Base-by-base conservation (phyloP, 345 rosid genomes). In the Heritiera fomes region DNA sequence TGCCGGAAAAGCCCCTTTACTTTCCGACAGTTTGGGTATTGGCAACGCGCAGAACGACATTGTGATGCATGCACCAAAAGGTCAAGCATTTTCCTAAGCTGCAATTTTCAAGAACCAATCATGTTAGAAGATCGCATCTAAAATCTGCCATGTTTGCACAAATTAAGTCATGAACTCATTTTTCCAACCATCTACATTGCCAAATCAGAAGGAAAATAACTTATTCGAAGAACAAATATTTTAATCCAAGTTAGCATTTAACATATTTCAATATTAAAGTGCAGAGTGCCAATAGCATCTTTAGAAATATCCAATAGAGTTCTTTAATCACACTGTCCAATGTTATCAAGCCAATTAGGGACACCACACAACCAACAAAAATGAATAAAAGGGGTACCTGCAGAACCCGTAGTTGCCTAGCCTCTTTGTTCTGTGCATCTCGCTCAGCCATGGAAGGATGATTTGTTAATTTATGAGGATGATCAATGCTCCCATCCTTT, bases 1-100 rank as follows among this genome's bases (percentile, higher is more conserved):
- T 97, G 99, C 64, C 98, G 90, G 87, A 97, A 97, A 50, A 97
- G 93, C 61, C 96, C 98, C 86, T 94, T 97, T 79, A 97, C 99
- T 85, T 97, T 97, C 15, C 98, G 92, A 84, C 98, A 95, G 73
- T 95, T 94, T 9, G 98, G 99, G 81, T 97, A 97, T 79, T 93
- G 98, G 75, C 99, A 97, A 55, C 82, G 84, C 28, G 89, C 77
- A 45, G 94, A 86, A 76, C 97, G 98, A 65, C 99, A 97, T 78
- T 89, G 92, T 55, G 98, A 90, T 49, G 99, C 99, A 78, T 97
- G 99, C 83, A 97, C 99, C 85, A 97, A 88, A 81, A 97, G 98
- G 87, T 94, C 98, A 72, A 97, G 97, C 99, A 97, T 97, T 88
- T 90, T 94, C 86, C 98, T 87, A 23, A 94, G 95, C 99, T 97